Conservation (phyloP, 805 yeast genomes). For the Ogataea degrootiae region DNA sequence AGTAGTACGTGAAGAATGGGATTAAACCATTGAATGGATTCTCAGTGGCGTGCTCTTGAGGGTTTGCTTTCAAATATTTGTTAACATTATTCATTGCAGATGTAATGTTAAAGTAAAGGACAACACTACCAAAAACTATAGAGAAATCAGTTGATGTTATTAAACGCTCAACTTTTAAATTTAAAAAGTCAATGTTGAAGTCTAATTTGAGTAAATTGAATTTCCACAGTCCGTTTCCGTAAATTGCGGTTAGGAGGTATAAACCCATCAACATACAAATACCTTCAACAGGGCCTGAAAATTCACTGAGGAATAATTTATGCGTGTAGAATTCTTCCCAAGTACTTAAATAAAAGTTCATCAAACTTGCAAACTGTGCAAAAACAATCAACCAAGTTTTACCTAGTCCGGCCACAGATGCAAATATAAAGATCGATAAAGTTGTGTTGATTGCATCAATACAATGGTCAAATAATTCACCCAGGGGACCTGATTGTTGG, state of each 20-base stretch:
- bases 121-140: slow-evolving; percentile 47
- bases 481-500: slow-evolving; percentile 91
- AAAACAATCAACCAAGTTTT: slow-evolving; percentile 55
- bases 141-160: slow-evolving; percentile 41
- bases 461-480: slow-evolving; percentile 92
- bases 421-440: slow-evolving; percentile 67
- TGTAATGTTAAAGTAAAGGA: slow-evolving; percentile 57
- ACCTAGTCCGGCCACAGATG: slow-evolving; percentile 75
- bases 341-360: slow-evolving; percentile 83
- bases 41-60: slow-evolving; percentile 19
- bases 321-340: slow-evolving; percentile 97
- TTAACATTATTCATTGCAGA: slow-evolving; percentile 63
- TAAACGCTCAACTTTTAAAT: slow-evolving; percentile 15
- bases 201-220: slow-evolving; percentile 33
- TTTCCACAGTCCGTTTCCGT: slow-evolving; percentile 71
- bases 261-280: slow-evolving; percentile 56
- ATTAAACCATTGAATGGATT: slow-evolving; percentile 47
- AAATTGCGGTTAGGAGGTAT: slow-evolving; percentile 57
- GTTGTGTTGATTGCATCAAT: slow-evolving; percentile 65
- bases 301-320: slow-evolving; percentile 65
- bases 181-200: slow-evolving; percentile 31
- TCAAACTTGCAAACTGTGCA: slow-evolving; percentile 67
- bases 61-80: slow-evolving; percentile 30
- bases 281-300: slow-evolving; percentile 96
- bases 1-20: slow-evolving; percentile 62